phyloP scores from a whole-genome alignment of 495 filamentous ascomycete genomes.

The Letharia columbiana region DNA sequence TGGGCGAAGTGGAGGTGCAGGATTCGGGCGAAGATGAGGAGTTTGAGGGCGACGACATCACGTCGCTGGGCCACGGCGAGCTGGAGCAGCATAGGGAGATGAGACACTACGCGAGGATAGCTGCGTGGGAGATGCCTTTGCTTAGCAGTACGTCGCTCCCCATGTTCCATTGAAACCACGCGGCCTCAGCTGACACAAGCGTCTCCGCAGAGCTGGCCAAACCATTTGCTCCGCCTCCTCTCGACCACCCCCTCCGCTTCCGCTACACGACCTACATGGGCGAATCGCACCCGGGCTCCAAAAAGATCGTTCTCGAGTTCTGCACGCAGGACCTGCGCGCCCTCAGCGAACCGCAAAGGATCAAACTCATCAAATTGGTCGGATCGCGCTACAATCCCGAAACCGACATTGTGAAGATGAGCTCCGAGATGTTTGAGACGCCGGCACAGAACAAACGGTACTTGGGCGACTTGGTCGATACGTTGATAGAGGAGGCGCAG shows the following conservation, averaged over 20 bases:
- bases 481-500: conserved; percentile 66
- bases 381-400: conserved; percentile 87
- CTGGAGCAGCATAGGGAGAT: conserved; percentile 84
- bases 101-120: conserved; percentile 76
- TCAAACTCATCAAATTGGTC: conserved; percentile 79
- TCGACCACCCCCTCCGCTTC: conserved; percentile 68
- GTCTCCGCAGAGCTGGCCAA: conserved; percentile 59
- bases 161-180: not conserved
- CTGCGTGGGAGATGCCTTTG: conserved; percentile 94
- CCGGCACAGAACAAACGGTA: conserved; percentile 95
- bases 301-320: conserved; percentile 91
- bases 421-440: conserved; percentile 77
- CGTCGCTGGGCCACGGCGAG: conserved; percentile 69
- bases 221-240: conserved; percentile 64
- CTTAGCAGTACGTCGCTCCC: conserved; percentile 59
- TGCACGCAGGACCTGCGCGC: conserved; percentile 53
- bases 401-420: conserved; percentile 78
- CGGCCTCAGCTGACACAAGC: not conserved
- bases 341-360: conserved; percentile 56
- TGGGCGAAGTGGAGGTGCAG: conserved; percentile 46
- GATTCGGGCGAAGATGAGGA: conserved; percentile 47
- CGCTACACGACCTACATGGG: conserved; percentile 97
- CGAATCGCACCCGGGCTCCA: conserved; percentile 81
- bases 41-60: conserved; percentile 73
- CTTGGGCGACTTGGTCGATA: conserved; percentile 67